Evolutionary conservation across 176 grass and related monocot genomes (phyloP), one percentile per base, ranked within the genome.

Genomic region (Oryza brachyantha): DNA sequence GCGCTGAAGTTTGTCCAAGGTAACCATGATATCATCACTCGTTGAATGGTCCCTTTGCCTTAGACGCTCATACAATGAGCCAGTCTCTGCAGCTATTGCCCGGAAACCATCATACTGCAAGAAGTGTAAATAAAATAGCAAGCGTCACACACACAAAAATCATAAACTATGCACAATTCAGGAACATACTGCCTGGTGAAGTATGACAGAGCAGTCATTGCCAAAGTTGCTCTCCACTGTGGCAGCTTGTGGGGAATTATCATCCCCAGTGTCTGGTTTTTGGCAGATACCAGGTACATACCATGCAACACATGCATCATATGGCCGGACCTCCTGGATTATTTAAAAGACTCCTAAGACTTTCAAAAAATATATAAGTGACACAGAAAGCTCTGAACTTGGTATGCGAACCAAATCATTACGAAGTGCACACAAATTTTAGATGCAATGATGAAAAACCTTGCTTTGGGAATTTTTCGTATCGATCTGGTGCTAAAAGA

Each of bases 1-100:
- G n/a, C 52, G 62, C n/a, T 78, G 63, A 36, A 79, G 62, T 45
- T 79, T 67, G 43, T 79, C 76, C 76, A 67, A 79, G 62, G 43
- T 79, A 63, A 31, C 10, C 43, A 37, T 79, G 42, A 79, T 79
- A n/a, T 78, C 61, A 12, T 66, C 42, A 52, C 46, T 78, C 13
- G 62, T 78, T 41, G 36, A 31, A 52, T 66, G 46, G 21, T 52
- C 29, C 8, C 8, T 22, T n/a, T 66, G 43, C 46, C 63, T 67
- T 27, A 67, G 5, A 22, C 29, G 13, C 63, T 66, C 76, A 54
- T 79, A 67, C 31, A 79, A 65, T 37, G 43, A 79, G n/a, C 43
- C 76, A 27, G 29, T 54, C 29, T 54, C 62, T 1, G 43, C 62
- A 66, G 76, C 62, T 54, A 67, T 36, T 22, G 17, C 43, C 63